Percentiles rank a stretch among this genome's conserved stretches.
These are phyloP conservation scores for Berberis vulgaris DNA, from an alignment of 164 flowering plant genomes.

Conservation along the genomic window DNA sequence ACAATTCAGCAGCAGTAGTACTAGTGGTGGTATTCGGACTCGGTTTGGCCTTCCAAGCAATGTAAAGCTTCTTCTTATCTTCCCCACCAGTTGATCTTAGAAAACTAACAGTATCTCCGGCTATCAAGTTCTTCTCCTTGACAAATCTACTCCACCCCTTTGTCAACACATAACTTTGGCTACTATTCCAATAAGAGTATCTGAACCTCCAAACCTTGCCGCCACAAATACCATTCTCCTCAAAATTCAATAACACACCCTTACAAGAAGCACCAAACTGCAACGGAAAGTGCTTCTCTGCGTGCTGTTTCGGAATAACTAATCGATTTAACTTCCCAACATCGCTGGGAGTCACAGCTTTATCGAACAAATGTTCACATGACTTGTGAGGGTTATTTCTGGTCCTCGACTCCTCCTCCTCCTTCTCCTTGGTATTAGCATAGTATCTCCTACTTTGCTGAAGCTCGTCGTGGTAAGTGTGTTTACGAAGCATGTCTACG, in stretches of 20 bases:
- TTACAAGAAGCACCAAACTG: slow-evolving; percentile 31
- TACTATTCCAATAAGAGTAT: slow-evolving; percentile 90
- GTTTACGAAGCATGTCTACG: slow-evolving; percentile 89
- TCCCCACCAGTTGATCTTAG: slow-evolving; percentile 33
- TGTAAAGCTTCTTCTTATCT: slow-evolving; percentile 52
- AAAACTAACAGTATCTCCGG: slow-evolving; percentile 69
- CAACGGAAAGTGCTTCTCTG: slow-evolving; percentile 80
- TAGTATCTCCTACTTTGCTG: slow-evolving; percentile 49
- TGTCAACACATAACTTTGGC: slow-evolving; percentile 84
- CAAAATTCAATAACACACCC: slow-evolving; percentile 63
- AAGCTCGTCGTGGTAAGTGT: slow-evolving; percentile 77
- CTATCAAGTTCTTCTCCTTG: slow-evolving; percentile 69
- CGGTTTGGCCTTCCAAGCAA: slow-evolving; percentile 45
- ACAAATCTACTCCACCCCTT: slow-evolving; percentile 94
- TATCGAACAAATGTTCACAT: slow-evolving; percentile 55
- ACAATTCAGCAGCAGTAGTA: neutral
- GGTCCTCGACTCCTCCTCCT: neutral
- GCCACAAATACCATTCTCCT: slow-evolving; percentile 25
- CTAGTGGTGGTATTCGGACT: too few relatives aligned
- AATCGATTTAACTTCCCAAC: slow-evolving; percentile 90
- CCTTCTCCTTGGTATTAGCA: neutral
- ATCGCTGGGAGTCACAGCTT: slow-evolving; percentile 91
- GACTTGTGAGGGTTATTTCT: slow-evolving; percentile 1
- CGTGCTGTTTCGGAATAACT: slow-evolving; percentile 91
- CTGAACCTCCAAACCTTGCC: slow-evolving; percentile 90